phyloP scores from a whole-genome alignment of 2,329 filamentous ascomycete genomes.

The Ophiostoma australiae region DNA sequence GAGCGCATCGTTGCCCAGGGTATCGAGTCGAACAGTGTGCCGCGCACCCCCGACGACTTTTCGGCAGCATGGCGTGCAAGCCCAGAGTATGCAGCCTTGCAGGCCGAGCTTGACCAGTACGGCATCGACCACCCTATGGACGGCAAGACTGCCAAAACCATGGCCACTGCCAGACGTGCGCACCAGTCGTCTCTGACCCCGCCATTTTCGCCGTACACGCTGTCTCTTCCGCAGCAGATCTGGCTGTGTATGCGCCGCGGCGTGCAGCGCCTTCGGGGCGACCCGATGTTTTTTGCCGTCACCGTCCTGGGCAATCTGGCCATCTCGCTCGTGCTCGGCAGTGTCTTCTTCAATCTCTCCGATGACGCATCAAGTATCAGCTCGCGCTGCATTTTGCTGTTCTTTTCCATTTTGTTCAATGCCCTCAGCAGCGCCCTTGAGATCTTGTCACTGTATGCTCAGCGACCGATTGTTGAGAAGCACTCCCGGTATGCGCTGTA shows the following conservation, averaged over 20 bases:
- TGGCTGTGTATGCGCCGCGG: conserved; percentile 74
- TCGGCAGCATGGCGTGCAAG: conserved; percentile 54
- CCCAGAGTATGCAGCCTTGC: conserved; percentile 45
- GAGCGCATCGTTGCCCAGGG: conserved; percentile 65
- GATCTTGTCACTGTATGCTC: conserved; percentile 79
- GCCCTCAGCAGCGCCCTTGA: conserved; percentile 76
- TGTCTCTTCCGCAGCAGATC: conserved; percentile 71
- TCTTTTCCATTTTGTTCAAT: conserved; percentile 83
- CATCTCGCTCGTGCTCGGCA: conserved; percentile 33
- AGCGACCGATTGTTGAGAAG: conserved; percentile 89
- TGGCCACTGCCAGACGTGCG: conserved; percentile 48
- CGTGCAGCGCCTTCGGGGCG: conserved; percentile 68
- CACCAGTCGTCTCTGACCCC: conserved; percentile 60
- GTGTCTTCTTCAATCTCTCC: conserved; percentile 23
- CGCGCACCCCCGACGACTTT: conserved; percentile 58
- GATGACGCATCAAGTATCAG: conserved; percentile 39
- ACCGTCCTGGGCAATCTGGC: conserved; percentile 65
- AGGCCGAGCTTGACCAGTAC: conserved; percentile 51
- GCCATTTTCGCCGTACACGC: conserved; percentile 73
- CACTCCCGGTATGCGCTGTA: conserved; percentile 82
- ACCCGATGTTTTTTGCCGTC: conserved; percentile 67
- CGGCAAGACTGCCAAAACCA: conserved; percentile 49
- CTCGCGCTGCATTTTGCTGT: conserved; percentile 69
- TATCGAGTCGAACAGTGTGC: conserved; percentile 48
- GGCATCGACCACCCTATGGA: conserved; percentile 50